Base-by-base conservation (phyloP, 1,284 basidiomycete genomes). In the Malassezia psittaci region DNA sequence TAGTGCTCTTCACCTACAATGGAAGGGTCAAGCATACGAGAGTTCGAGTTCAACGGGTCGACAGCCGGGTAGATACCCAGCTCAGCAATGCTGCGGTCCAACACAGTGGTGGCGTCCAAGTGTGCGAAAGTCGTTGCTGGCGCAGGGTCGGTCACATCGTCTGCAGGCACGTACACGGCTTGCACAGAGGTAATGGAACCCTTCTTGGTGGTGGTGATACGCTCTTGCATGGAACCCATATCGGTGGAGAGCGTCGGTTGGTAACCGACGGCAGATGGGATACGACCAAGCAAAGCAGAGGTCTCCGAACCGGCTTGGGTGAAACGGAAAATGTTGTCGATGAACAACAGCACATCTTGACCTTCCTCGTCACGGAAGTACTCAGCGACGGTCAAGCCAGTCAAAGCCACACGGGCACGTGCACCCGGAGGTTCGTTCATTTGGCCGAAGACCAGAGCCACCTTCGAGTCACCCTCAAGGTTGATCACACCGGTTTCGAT, bases 341-440 rank as follows among this genome's bases (percentile, higher is more conserved):
- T 96, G 84, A 96, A 96, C 76, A 98, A 86, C 77, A 96, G 83
- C 81, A 98, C 93, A 79, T 96, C 93, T 80, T 98, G 93, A 68
- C 93, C 93, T 81, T 98, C 91, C 80, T 96, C 91, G 76, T 98
- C 93, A 86, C 93, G 91, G 93, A 98, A 98, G 82, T 96, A 98
- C 81, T 98, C 93, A 70, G 93, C 93, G 69, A 96, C 94, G 76
- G 93, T 96, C 62, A 98, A 81, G 80, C 93, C 93, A 72, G 93
- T 96, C 73, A 98, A 85, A 63, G 93, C 93, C 75, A 96, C 93
- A 87, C 93, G 93, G 76, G 93, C 93, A 86, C 93, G 91, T 73
- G 93, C 93, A 85, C 93, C 93, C 73, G 93, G 93, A 78, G 93
- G 93, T 82, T 98, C 93, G 82, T 98, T 98, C 93, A 98, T 98